phyloP scores from a whole-genome alignment of 441 rosid genomes.

The Erodium trifolium region DNA sequence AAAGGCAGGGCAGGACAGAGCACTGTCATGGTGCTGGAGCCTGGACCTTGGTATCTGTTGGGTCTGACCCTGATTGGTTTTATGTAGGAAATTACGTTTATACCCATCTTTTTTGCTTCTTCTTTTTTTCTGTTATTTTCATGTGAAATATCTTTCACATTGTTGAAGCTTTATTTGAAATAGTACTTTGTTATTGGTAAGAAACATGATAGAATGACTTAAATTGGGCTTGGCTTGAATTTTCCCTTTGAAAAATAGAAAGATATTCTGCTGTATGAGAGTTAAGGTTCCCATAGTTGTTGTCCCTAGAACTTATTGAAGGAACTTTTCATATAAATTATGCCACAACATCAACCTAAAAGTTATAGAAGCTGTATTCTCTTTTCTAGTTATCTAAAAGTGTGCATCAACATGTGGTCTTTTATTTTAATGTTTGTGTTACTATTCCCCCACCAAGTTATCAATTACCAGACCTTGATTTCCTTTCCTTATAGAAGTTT shows the following conservation, averaged over 20 bases:
- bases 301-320: neutral
- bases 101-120: neutral
- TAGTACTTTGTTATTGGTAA: neutral
- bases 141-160: neutral
- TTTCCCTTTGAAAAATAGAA: neutral
- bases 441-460: neutral
- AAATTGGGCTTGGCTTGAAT: neutral
- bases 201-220: neutral
- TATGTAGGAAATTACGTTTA: neutral
- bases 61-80: neutral
- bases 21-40: conserved; percentile 4
- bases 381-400: too few species aligned
- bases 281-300: neutral
- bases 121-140: neutral
- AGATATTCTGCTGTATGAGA: neutral
- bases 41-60: conserved; percentile 5
- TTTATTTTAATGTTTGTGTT: neutral
- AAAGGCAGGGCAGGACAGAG: neutral
- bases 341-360: neutral
- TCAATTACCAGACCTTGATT: neutral
- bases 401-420: too few species aligned
- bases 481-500: neutral
- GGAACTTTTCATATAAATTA: neutral
- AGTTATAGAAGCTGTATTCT: too few species aligned
- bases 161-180: neutral